A percentile compares a stretch with the other conserved stretches of the same genome.
phyloP scores from a whole-genome alignment of 768 basidiomycete species.

The Lactarius hatsudake region DNA sequence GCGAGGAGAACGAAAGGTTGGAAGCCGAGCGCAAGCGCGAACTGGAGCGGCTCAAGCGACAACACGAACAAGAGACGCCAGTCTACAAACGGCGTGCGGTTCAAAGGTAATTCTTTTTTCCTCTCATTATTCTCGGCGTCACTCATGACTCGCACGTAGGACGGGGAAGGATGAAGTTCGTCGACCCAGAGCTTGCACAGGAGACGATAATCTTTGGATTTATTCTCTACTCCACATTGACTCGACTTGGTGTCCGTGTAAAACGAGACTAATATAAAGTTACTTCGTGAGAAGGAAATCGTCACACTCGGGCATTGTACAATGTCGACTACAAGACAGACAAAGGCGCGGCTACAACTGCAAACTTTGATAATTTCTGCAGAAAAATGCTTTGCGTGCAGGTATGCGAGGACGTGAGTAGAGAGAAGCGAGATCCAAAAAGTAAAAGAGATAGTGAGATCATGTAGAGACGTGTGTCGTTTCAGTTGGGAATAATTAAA shows the following conservation, averaged over 20 bases:
- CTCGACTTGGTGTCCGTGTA: constrained; percentile 6
- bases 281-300: constrained; percentile 19
- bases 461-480: constrained; percentile 9
- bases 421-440: constrained; percentile 22
- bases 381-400: constrained; percentile 23
- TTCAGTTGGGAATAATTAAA: constrained; percentile 28
- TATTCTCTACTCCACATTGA: constrained; percentile 2
- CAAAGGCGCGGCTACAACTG: constrained; percentile 16
- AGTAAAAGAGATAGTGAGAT: constrained; percentile 23
- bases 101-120: constrained; percentile 50
- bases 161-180: constrained; percentile 64
- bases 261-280: constrained; percentile 22
- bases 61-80: constrained; percentile 36
- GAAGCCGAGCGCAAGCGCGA: constrained; percentile 47
- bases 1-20: constrained; percentile 60
- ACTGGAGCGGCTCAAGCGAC: constrained; percentile 47
- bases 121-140: background rate
- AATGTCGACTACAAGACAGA: constrained; percentile 13
- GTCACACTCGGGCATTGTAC: constrained; percentile 17
- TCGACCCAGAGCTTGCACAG: constrained; percentile 55
- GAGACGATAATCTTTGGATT: constrained; percentile 24
- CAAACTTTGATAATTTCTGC: constrained; percentile 13
- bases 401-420: constrained; percentile 26
- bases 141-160: constrained; percentile 36
- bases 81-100: constrained; percentile 50